Evolutionary conservation across 2,329 filamentous ascomycete genomes (phyloP), one percentile per base, ranked within the genome.

Genomic region (Neonectria ditissima): DNA sequence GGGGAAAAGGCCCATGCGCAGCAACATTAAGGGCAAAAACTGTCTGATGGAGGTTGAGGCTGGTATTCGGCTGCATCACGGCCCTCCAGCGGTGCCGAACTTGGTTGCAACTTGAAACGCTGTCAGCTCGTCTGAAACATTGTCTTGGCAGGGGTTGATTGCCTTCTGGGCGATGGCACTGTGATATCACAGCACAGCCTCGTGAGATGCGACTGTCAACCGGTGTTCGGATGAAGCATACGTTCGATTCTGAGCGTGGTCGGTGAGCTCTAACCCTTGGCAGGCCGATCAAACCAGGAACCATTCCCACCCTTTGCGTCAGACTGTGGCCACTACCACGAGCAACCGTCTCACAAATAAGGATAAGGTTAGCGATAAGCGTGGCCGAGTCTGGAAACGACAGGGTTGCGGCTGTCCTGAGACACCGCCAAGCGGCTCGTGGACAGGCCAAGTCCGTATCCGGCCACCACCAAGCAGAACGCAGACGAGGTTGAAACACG

Each of bases 111-210:
- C 16, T 5, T 30, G 5, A 3, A 22, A 48, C 45, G 9, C 24
- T 30, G 45, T 30, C 26, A 30, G n/a, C 45, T 48, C 16, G 26
- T 18, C 45, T 48, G 45, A 28, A 48, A 48, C 45, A 24, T 30
- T 26, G 26, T 26, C 45, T 48, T n/a, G 45, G 45, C 45, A 48
- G 13, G 16, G 16, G 16, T 24, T n/a, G 45, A 48, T n/a, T n/a
- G 18, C 24, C 11, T 26, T 30, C 24, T n/a, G 16, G 5, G 18
- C 44, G 4, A 30, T 16, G 30, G 2, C 7, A 26, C 24, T 14
- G n/a, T 5, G 44, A 18, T 4, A 11, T 5, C 4, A 3, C 16
- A 30, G 45, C 8, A 16, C 45, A 48, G 24, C 45, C 45, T 30
- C 6, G 26, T 9, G 26, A 18, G 26, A 18, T n/a, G 16, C 9